phyloP scores from a whole-genome alignment of 371 early-diverging fungal genomes.

The Syncephalastrum racemosum region DNA sequence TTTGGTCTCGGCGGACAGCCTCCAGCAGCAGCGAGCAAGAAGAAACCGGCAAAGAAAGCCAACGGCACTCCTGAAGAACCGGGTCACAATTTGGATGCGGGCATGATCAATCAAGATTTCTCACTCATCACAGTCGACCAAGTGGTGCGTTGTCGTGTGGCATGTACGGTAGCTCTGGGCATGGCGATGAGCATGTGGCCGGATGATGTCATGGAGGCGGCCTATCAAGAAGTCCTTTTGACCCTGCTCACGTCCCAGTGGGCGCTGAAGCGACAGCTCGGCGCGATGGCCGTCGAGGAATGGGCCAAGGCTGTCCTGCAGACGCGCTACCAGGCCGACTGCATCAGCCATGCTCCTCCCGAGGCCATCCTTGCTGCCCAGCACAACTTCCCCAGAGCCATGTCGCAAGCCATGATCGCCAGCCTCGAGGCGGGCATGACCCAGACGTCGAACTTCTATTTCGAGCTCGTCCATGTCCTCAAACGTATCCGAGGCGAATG shows the following conservation, averaged over 20 bases:
- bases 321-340: constrained; percentile 43
- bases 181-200: constrained; percentile 69
- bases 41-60: constrained; percentile 5
- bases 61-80: constrained; percentile 14
- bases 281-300: constrained; percentile 82
- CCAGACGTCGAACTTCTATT: constrained; percentile 48
- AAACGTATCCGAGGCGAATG: constrained; percentile 76
- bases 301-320: constrained; percentile 64
- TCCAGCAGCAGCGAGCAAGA: constrained; percentile 9
- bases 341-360: constrained; percentile 44
- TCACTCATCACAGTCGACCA: constrained; percentile 75
- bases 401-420: constrained; percentile 56
- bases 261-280: constrained; percentile 81
- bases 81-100: constrained; percentile 79
- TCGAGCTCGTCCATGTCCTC: constrained; percentile 71
- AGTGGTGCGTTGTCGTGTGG: constrained; percentile 81
- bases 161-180: constrained; percentile 81
- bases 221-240: constrained; percentile 52
- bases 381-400: constrained; percentile 48
- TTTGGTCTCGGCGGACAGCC: constrained; percentile 41
- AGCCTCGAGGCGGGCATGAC: constrained; percentile 49
- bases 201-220: constrained; percentile 54
- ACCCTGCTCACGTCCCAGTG: constrained; percentile 63
- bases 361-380: constrained; percentile 36
- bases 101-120: constrained; percentile 91